Evolutionary conservation across 2,329 filamentous ascomycete species (phyloP).

Genomic region (Chaetoscypha palmicola): DNA sequence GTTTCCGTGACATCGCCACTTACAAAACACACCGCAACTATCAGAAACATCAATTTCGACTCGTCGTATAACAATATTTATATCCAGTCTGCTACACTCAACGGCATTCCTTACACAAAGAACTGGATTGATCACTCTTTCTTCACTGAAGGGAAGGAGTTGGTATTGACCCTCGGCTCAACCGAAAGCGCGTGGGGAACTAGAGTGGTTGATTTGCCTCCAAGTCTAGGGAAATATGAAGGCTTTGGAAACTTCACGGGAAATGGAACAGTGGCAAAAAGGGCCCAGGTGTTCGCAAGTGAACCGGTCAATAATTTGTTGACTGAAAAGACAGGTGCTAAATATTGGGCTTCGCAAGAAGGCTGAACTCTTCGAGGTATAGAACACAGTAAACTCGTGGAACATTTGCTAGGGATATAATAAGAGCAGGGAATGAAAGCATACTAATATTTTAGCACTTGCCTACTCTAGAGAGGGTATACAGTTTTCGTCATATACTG

Average conservation of each 20-base stretch:
- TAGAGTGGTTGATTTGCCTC: conserved; percentile 50
- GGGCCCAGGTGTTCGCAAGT: conserved; percentile 16
- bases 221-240: conserved; percentile 38
- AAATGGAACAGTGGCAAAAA: conserved; percentile 7
- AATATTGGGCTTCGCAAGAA: conserved; percentile 18
- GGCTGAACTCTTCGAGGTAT: no score
- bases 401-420: no score
- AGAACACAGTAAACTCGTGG: no score
- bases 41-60: conserved; percentile 57
- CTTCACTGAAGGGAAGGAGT: conserved; percentile 54
- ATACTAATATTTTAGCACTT: no score
- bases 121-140: conserved; percentile 65
- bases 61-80: conserved; percentile 49
- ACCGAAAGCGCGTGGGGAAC: conserved; percentile 25
- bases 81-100: conserved; percentile 55
- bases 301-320: conserved; percentile 1
- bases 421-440: no score
- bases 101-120: conserved; percentile 52
- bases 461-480: no score
- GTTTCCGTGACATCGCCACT: conserved; percentile 49
- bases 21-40: conserved; percentile 52
- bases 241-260: conserved; percentile 19
- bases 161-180: conserved; percentile 41
- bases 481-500: no score
- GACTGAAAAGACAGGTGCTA: conserved; percentile 17